Evolutionary conservation across 257 asterid species (phyloP).

Genomic region (Paulownia fortunei): DNA sequence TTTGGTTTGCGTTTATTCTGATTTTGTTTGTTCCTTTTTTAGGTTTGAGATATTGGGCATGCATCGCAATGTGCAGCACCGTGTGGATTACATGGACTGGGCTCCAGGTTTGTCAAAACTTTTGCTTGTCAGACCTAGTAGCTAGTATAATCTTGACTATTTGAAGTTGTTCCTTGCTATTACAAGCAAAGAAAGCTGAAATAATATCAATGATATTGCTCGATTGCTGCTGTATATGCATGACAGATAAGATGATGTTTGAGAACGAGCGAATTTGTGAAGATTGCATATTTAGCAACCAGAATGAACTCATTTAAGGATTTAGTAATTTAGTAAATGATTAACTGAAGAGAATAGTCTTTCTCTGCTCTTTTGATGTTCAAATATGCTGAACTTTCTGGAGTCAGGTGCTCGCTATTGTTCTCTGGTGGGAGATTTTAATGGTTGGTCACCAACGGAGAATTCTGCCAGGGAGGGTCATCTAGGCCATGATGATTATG

Average conservation of each 20-base stretch:
- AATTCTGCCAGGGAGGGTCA: constrained; percentile 92
- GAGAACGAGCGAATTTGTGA: background rate
- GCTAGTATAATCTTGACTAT: background rate
- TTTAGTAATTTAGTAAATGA: background rate
- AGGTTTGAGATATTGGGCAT: constrained; percentile 88
- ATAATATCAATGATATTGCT: constrained; percentile 8
- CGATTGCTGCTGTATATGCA: constrained; percentile 7
- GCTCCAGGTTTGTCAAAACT: constrained; percentile 80
- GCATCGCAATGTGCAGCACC: constrained; percentile 90
- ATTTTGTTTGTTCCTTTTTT: constrained; percentile 21
- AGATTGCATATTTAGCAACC: background rate
- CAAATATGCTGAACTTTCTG: constrained; percentile 35
- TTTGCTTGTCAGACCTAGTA: background rate
- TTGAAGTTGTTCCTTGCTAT: constrained; percentile 15
- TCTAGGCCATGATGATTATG: constrained; percentile 92
- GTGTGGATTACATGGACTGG: constrained; percentile 98
- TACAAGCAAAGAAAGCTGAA: constrained; percentile 3
- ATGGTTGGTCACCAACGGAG: constrained; percentile 93
- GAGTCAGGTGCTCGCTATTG: constrained; percentile 94
- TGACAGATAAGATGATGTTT: constrained; percentile 2
- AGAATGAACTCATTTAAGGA: constrained; percentile 1
- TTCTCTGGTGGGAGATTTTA: constrained; percentile 88
- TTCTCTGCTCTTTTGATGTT: constrained; percentile 24
- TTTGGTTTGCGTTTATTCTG: constrained; percentile 17
- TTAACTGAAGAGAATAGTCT: background rate